These are phyloP conservation scores for Suillus occidentalis DNA, from an alignment of 768 basidiomycete genomes.

Conservation along the genomic window DNA sequence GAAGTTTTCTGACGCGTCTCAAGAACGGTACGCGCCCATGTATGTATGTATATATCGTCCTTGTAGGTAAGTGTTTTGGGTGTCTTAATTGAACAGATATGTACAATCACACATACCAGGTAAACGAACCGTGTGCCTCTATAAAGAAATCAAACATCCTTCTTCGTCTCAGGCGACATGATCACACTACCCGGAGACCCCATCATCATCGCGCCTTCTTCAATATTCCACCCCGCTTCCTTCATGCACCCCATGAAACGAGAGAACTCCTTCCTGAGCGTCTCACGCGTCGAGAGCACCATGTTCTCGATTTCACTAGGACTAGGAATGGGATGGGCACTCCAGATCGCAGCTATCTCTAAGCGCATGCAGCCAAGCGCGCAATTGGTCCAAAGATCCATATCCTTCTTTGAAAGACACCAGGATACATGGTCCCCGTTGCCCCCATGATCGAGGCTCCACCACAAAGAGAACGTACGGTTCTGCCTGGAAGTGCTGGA, in stretches of 20 bases:
- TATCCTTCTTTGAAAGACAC: constrained; percentile 55
- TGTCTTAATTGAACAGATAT: background rate
- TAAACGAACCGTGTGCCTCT: background rate
- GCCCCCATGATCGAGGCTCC: background rate
- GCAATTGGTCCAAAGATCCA: constrained; percentile 46
- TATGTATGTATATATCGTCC: no score
- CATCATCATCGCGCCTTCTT: constrained; percentile 31
- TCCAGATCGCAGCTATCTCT: constrained; percentile 18
- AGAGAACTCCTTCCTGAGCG: constrained; percentile 15
- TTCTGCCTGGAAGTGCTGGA: constrained; percentile 44
- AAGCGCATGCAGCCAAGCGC: constrained; percentile 48
- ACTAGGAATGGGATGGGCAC: constrained; percentile 3
- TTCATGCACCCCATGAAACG: constrained; percentile 19
- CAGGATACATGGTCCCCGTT: constrained; percentile 26
- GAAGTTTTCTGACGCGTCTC: no score
- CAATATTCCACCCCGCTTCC: constrained; percentile 40
- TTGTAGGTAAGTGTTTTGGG: no score
- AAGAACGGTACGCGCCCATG: no score
- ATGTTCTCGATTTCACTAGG: constrained; percentile 9
- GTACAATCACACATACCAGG: background rate
- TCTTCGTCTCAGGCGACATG: constrained; percentile 4
- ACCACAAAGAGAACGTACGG: constrained; percentile 55
- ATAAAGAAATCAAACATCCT: background rate
- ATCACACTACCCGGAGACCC: constrained; percentile 27
- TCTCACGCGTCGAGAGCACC: constrained; percentile 14